A percentile compares a stretch with the other conserved stretches of the same genome.
phyloP scores from a whole-genome alignment of 2,329 filamentous ascomycete genomes.

The Cercospora zeae-maydis region DNA sequence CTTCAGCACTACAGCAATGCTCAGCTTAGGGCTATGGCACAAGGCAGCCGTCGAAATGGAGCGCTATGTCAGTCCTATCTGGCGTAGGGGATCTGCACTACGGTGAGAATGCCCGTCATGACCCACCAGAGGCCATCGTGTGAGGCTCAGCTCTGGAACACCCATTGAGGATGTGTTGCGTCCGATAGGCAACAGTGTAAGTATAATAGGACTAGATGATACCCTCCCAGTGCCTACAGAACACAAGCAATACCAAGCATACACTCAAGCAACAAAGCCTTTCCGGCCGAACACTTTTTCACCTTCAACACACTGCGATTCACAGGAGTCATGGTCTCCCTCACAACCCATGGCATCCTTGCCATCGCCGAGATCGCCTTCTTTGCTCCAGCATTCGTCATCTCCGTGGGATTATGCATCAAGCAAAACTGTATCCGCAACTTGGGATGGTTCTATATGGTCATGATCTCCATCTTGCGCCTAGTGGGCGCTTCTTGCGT shows the following conservation, averaged over 20 bases:
- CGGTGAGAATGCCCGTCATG: neutral
- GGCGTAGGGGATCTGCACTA: neutral
- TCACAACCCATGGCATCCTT: constrained; percentile 23
- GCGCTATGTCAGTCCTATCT: neutral
- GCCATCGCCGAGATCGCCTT: constrained; percentile 29
- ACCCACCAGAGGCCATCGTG: neutral
- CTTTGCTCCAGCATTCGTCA: constrained; percentile 23
- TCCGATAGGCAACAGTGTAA: neutral
- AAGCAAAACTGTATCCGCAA: constrained; percentile 28
- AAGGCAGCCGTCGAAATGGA: neutral
- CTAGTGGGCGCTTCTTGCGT: constrained; percentile 28
- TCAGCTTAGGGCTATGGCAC: neutral
- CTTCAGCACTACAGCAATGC: neutral
- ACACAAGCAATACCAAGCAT: constrained; percentile 1
- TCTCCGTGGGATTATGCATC: constrained; percentile 23
- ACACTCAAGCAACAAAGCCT: neutral
- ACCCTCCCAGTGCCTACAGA: neutral
- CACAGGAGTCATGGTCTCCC: constrained; percentile 14
- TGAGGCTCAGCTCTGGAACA: neutral
- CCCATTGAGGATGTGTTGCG: neutral
- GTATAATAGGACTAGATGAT: neutral
- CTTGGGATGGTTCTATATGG: constrained; percentile 29
- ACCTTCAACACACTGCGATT: neutral
- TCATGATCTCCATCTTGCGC: constrained; percentile 28
- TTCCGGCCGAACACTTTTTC: neutral